Evolutionary conservation across 2,329 filamentous ascomycete genomes (phyloP).

Genomic region (Hypoxylon sp.): DNA sequence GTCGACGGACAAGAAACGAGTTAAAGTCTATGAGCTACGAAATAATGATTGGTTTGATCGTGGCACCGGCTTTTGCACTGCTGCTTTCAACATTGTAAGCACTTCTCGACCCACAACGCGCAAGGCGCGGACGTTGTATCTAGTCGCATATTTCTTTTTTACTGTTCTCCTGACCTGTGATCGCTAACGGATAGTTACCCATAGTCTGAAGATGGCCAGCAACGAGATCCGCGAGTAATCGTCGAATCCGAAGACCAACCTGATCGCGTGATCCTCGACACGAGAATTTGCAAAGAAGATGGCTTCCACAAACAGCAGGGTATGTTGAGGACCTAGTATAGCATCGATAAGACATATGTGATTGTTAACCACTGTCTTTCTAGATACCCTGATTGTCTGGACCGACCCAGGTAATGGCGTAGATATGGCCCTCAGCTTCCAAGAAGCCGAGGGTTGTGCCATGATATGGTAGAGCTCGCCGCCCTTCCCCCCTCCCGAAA

Average conservation of each 20-base stretch:
- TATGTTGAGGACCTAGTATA: conserved; percentile 58
- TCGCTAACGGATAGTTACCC: conserved; percentile 37
- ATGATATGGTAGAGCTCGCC: conserved; percentile 81
- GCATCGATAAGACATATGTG: conserved; percentile 5
- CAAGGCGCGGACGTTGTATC: conserved; percentile 17
- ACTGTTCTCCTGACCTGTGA: conserved; percentile 3
- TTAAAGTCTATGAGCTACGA: conserved; percentile 98
- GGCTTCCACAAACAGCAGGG: conserved; percentile 99
- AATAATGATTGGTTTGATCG: conserved; percentile 99
- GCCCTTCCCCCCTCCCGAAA: conserved; percentile 11
- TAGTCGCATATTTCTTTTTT: conserved; percentile 30
- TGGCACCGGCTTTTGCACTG: conserved; percentile 94
- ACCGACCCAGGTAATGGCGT: conserved; percentile 86
- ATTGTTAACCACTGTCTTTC: conserved; percentile 31
- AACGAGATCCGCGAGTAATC: conserved; percentile 88
- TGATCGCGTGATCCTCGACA: conserved; percentile 86
- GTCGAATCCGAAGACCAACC: conserved; percentile 96
- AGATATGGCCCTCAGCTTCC: conserved; percentile 98
- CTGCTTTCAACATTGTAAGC: conserved; percentile 80
- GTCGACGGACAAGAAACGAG: conserved; percentile 79
- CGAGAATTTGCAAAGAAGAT: conserved; percentile 92
- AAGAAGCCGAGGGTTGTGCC: conserved; percentile 94
- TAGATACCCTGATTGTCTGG: conserved; percentile 98
- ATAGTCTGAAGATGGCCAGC: conserved; percentile 69
- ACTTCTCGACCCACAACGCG: conserved; percentile 27